Percentiles rank a stretch among this genome's conserved stretches.
These are phyloP conservation scores for Citrus cavaleriei DNA, from an alignment of 345 rosid genomes.

Conservation along the genomic window DNA sequence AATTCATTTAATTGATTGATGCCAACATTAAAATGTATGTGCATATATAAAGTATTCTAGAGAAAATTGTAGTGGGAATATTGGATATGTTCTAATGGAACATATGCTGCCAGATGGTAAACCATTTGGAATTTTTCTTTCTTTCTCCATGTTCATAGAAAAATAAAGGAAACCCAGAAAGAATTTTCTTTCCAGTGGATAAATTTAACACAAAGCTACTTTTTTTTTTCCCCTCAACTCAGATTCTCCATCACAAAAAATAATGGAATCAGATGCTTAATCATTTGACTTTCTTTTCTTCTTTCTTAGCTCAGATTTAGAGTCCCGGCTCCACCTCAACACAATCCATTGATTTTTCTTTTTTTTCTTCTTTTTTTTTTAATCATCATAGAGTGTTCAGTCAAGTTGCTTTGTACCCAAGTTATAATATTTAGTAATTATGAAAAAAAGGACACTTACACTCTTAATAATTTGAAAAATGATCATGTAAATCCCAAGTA, in stretches of 20 bases:
- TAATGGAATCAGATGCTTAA: constrained; percentile 44
- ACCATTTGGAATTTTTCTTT: neutral
- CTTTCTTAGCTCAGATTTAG: neutral
- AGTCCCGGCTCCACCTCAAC: no score
- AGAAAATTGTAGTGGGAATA: neutral
- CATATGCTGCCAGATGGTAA: constrained; percentile 27
- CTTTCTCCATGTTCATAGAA: neutral
- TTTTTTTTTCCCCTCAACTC: constrained; percentile 19
- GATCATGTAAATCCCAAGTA: no score
- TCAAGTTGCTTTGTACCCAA: neutral
- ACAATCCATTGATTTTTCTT: neutral
- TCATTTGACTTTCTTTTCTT: neutral
- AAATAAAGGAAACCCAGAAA: neutral
- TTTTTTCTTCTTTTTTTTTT: no score
- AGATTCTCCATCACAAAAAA: constrained; percentile 16
- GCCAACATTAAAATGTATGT: neutral
- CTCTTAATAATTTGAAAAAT: no score
- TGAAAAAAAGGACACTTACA: neutral
- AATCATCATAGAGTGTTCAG: neutral
- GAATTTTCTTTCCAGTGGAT: constrained; percentile 12
- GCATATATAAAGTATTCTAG: neutral
- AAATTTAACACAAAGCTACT: constrained; percentile 29
- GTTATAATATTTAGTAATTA: neutral
- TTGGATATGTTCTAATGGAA: constrained; percentile 27
- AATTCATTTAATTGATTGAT: neutral